A percentile compares a stretch with the other conserved stretches of the same genome.
These are phyloP conservation scores for Metarhizium brunneum DNA, from an alignment of 2,329 filamentous ascomycete genomes.

Conservation along the genomic window DNA sequence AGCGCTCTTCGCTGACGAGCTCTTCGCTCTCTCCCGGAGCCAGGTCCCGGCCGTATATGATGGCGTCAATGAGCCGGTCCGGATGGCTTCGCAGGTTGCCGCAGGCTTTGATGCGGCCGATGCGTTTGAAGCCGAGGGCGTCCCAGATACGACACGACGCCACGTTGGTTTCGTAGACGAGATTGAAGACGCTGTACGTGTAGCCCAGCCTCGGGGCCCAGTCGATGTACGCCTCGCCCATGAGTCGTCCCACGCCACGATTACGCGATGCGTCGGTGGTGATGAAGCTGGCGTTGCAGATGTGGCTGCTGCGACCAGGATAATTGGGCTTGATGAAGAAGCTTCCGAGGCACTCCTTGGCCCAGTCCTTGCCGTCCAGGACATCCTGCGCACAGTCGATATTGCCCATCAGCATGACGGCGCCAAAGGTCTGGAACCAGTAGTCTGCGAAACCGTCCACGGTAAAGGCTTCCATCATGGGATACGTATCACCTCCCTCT, in stretches of 20 bases:
- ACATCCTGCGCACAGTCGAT: slow-evolving; percentile 54
- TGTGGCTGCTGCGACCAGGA: slow-evolving; percentile 79
- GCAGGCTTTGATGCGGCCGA: slow-evolving; percentile 69
- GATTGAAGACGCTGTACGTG: slow-evolving; percentile 87
- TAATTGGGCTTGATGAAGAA: slow-evolving; percentile 96
- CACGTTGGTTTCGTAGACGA: slow-evolving; percentile 90
- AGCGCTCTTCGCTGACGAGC: slow-evolving; percentile 86
- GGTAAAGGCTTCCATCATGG: slow-evolving; percentile 70
- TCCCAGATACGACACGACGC: slow-evolving; percentile 89
- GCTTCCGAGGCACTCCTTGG: slow-evolving; percentile 72
- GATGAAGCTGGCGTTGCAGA: slow-evolving; percentile 77
- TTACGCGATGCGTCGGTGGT: slow-evolving; percentile 66
- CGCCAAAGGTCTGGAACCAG: slow-evolving; percentile 88
- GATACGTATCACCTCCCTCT: slow-evolving; percentile 85
- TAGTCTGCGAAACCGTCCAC: slow-evolving; percentile 69
- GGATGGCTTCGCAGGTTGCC: slow-evolving; percentile 62
- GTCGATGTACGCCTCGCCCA: slow-evolving; percentile 69
- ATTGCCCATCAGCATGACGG: slow-evolving; percentile 76
- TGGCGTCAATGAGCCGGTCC: slow-evolving; percentile 61
- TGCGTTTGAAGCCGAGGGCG: slow-evolving; percentile 82
- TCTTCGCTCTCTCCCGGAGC: slow-evolving; percentile 58
- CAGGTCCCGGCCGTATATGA: slow-evolving; percentile 65
- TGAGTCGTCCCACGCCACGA: slow-evolving; percentile 63
- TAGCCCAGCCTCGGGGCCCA: slow-evolving; percentile 77
- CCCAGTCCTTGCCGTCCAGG: slow-evolving; percentile 60